Evolutionary conservation across 345 rosid genomes (phyloP).

Genomic region (Brassica cretica): DNA sequence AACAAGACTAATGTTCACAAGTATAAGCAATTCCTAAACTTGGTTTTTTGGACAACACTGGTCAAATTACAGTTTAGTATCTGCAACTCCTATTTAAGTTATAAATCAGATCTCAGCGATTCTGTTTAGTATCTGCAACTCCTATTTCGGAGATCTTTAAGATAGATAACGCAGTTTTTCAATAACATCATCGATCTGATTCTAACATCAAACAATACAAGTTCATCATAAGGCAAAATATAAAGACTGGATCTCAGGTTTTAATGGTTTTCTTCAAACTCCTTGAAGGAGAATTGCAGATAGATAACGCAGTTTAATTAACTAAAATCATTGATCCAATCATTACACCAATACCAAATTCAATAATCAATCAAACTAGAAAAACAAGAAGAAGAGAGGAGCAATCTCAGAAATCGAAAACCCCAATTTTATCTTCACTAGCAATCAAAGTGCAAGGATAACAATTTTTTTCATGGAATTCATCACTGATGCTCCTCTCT

Average conservation of each 20-base stretch:
- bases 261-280: constrained; percentile 26
- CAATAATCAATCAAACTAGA: background rate
- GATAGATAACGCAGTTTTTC: constrained; percentile 40
- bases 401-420: constrained; percentile 38
- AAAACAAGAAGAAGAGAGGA: background rate
- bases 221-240: background rate
- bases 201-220: background rate
- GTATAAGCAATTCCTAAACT: background rate
- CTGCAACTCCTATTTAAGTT: constrained; percentile 27
- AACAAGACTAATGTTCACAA: background rate
- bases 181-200: constrained; percentile 38
- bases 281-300: constrained; percentile 39
- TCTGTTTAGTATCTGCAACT: constrained; percentile 36
- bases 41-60: background rate
- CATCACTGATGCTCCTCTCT: constrained; percentile 47
- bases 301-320: constrained; percentile 50
- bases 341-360: background rate
- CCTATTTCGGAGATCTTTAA: constrained; percentile 22
- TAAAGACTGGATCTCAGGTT: constrained; percentile 39
- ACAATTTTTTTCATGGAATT: constrained; percentile 44
- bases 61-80: background rate
- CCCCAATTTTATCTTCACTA: constrained; percentile 60
- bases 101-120: constrained; percentile 39
- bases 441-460: constrained; percentile 80
- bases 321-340: constrained; percentile 41